Evolutionary conservation across 2,329 filamentous ascomycete genomes (phyloP).

Genomic region (Cladorrhinum sp.): DNA sequence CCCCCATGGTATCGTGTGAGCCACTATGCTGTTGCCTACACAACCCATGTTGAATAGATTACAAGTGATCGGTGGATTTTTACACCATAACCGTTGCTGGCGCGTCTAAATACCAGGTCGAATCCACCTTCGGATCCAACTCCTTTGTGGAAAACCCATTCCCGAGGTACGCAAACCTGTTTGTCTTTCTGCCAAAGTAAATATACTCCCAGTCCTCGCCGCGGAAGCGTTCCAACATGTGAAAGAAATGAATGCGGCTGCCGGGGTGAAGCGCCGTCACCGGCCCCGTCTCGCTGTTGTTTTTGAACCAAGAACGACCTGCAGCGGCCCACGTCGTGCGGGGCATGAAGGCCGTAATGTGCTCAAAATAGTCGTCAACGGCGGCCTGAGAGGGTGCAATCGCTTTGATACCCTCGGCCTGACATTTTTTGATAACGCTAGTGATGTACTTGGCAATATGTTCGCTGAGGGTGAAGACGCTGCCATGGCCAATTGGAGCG

Average conservation of each 20-base stretch:
- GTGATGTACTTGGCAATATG: slow-evolving; percentile 53
- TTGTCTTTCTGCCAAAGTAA: slow-evolving; percentile 37
- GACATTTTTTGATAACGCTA: slow-evolving; percentile 46
- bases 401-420: slow-evolving; percentile 48
- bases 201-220: slow-evolving; percentile 54
- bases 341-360: slow-evolving; percentile 50
- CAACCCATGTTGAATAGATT: neutral
- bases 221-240: slow-evolving; percentile 49
- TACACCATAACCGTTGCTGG: slow-evolving; percentile 1
- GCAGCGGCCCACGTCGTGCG: slow-evolving; percentile 48
- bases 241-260: slow-evolving; percentile 50
- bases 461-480: slow-evolving; percentile 49
- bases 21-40: neutral
- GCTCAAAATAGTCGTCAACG: slow-evolving; percentile 50
- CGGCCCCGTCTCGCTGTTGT: slow-evolving; percentile 40
- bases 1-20: neutral
- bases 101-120: slow-evolving; percentile 43
- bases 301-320: slow-evolving; percentile 52
- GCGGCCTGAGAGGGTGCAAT: slow-evolving; percentile 45
- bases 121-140: slow-evolving; percentile 36
- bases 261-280: slow-evolving; percentile 51
- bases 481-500: slow-evolving; percentile 49
- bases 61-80: neutral
- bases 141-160: slow-evolving; percentile 52
- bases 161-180: slow-evolving; percentile 50